A percentile compares a stretch with the other conserved stretches of the same genome.
These are phyloP conservation scores for Polytrichum commune DNA, from an alignment of 225 moss, liverwort and hornwort genomes.

Conservation along the genomic window DNA sequence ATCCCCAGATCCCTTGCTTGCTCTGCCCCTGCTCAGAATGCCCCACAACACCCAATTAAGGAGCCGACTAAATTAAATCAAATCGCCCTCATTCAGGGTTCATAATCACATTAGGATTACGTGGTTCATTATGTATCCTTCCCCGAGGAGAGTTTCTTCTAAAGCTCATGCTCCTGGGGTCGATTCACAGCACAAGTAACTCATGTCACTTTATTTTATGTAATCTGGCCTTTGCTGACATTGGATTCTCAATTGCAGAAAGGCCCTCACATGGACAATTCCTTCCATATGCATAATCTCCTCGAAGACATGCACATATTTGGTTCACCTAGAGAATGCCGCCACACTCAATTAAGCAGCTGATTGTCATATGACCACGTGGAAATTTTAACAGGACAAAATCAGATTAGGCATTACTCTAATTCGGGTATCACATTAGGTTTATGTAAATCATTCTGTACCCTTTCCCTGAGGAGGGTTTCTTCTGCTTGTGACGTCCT, in stretches of 20 bases:
- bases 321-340: too few species aligned
- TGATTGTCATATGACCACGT: too few species aligned
- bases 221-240: background rate
- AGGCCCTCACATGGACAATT: background rate
- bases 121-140: background rate
- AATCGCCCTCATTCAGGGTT: background rate
- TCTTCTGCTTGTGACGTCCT: too few species aligned
- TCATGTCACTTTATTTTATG: background rate
- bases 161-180: too few species aligned
- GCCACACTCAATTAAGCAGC: too few species aligned
- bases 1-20: conserved; percentile 44
- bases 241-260: background rate
- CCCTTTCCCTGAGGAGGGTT: too few species aligned
- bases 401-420: too few species aligned
- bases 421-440: too few species aligned
- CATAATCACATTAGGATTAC: background rate
- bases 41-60: background rate
- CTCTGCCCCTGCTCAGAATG: conserved; percentile 41
- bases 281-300: background rate
- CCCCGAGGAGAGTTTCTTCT: too few species aligned
- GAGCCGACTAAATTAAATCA: background rate
- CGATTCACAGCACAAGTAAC: too few species aligned
- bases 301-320: background rate
- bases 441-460: too few species aligned
- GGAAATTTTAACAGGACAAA: too few species aligned